phyloP scores from a whole-genome alignment of 768 basidiomycete species.

The Dioszegia crocea region DNA sequence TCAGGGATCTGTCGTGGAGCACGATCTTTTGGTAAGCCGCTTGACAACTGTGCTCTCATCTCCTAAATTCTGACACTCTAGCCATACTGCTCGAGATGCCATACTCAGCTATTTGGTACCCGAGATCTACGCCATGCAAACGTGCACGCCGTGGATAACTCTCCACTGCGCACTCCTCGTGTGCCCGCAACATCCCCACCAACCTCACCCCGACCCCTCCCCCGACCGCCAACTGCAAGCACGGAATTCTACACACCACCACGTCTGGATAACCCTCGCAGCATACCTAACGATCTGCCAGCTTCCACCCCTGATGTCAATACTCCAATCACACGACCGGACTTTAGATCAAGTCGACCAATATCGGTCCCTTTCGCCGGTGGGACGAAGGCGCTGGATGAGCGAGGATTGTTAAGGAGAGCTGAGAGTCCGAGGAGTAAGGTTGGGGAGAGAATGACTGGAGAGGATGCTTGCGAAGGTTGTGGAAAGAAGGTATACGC shows the following conservation, averaged over 20 bases:
- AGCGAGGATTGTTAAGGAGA: constrained; percentile 34
- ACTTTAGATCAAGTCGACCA: constrained; percentile 27
- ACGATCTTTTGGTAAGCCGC: constrained; percentile 30
- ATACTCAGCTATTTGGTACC: constrained; percentile 41
- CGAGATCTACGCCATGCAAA: constrained; percentile 35
- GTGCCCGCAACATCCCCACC: constrained; percentile 14
- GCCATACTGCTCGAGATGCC: constrained; percentile 44
- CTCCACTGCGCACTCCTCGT: not conserved
- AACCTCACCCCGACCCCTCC: constrained; percentile 8
- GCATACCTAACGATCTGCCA: constrained; percentile 15
- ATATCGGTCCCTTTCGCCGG: constrained; percentile 38
- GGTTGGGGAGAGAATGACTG: constrained; percentile 34
- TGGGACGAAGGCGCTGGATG: constrained; percentile 35
- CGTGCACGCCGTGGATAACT: constrained; percentile 10
- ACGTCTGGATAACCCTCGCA: constrained; percentile 6
- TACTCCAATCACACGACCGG: constrained; percentile 32
- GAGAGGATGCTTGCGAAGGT: constrained; percentile 34
- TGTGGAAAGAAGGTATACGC: constrained; percentile 46
- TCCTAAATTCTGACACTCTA: not conserved
- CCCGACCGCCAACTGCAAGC: constrained; percentile 19
- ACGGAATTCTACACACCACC: constrained; percentile 39
- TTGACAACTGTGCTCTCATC: not conserved
- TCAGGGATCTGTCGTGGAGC: constrained; percentile 40
- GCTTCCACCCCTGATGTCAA: constrained; percentile 14
- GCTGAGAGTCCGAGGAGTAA: constrained; percentile 40